These are phyloP conservation scores for Massariosphaeria phaeospora DNA, from an alignment of 495 filamentous ascomycete species.

Conservation along the genomic window DNA sequence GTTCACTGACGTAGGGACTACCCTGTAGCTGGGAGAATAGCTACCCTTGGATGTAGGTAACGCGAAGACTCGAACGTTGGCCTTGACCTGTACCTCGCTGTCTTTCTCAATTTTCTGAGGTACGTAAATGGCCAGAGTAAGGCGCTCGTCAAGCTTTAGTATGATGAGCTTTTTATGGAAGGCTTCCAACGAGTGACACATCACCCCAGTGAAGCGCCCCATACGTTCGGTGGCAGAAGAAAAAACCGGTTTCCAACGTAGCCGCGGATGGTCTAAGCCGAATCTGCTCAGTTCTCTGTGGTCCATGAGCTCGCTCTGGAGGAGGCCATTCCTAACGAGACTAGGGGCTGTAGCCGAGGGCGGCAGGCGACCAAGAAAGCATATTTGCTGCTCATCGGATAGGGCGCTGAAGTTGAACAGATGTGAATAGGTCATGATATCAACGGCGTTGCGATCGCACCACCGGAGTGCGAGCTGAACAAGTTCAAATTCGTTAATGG, in stretches of 20 bases:
- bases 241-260: conserved; percentile 47
- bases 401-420: conserved; percentile 46
- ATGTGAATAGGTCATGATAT: conserved; percentile 39
- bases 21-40: conserved; percentile 37
- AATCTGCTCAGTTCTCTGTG: conserved; percentile 38
- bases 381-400: conserved; percentile 42
- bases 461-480: conserved; percentile 44
- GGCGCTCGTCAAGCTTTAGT: conserved; percentile 44
- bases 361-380: conserved; percentile 43
- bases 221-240: conserved; percentile 41
- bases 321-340: conserved; percentile 44
- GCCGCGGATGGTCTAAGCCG: conserved; percentile 39
- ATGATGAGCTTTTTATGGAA: conserved; percentile 50
- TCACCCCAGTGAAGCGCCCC: conserved; percentile 41
- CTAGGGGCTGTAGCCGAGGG: conserved; percentile 27
- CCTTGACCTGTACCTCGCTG: conserved; percentile 42
- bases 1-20: conserved; percentile 44
- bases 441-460: conserved; percentile 40
- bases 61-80: conserved; percentile 46
- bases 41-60: conserved; percentile 46
- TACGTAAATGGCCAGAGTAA: conserved; percentile 50
- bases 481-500: conserved; percentile 49
- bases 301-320: conserved; percentile 41
- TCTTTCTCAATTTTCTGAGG: conserved; percentile 41
- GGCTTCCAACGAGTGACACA: conserved; percentile 37